Conservation (phyloP, 495 filamentous ascomycete genomes). For the Usnea hakonensis region DNA sequence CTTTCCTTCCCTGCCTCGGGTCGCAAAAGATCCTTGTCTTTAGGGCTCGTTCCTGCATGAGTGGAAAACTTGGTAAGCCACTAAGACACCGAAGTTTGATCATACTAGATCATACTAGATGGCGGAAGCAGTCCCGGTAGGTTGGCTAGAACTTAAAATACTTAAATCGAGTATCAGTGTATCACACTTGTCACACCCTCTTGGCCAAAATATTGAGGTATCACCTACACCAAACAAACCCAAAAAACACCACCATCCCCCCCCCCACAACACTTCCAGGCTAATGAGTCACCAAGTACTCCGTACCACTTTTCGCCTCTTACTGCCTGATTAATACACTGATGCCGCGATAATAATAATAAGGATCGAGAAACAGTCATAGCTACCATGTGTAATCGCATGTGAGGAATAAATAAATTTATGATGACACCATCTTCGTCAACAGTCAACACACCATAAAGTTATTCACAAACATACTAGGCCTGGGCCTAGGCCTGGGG, state of each 20-base stretch:
- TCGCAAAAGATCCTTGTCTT: constrained; percentile 3
- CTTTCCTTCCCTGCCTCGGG: neutral
- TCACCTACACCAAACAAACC: neutral
- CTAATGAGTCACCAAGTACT: too few species aligned
- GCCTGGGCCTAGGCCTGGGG: neutral
- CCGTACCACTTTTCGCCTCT: neutral
- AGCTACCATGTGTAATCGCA: too few species aligned
- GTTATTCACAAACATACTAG: too few species aligned
- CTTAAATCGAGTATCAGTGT: too few species aligned
- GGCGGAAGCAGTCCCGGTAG: neutral
- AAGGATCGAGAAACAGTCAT: neutral
- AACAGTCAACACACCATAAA: neutral
- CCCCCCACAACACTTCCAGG: too few species aligned
- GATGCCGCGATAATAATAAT: neutral
- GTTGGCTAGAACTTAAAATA: neutral
- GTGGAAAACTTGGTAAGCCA: constrained; percentile 7
- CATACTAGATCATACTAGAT: too few species aligned
- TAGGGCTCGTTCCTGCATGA: constrained; percentile 16
- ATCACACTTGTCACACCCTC: neutral
- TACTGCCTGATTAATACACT: neutral
- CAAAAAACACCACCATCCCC: too few species aligned
- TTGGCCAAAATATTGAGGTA: neutral
- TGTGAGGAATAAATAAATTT: too few species aligned
- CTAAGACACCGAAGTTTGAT: neutral
- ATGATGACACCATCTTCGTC: neutral